A percentile compares a stretch with the other conserved stretches of the same genome.
phyloP scores from a whole-genome alignment of 495 filamentous ascomycete genomes.

The Talaromyces ruber region DNA sequence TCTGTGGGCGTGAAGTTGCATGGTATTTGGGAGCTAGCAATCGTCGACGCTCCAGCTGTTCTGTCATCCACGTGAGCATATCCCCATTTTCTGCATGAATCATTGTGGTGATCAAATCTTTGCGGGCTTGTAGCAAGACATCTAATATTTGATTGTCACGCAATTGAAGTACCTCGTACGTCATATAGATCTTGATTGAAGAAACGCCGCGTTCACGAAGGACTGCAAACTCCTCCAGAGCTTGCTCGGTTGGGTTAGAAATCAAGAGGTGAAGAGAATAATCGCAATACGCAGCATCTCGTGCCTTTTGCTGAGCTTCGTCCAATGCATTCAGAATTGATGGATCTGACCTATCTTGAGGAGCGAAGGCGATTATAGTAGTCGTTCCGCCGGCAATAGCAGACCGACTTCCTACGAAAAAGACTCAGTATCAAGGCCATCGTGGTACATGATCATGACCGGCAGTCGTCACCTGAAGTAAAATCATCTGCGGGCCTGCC shows the following conservation, averaged over 20 bases:
- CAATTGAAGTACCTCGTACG: constrained; percentile 48
- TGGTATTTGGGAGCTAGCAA: constrained; percentile 47
- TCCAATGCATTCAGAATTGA: constrained; percentile 38
- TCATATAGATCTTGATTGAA: constrained; percentile 57
- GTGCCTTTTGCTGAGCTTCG: constrained; percentile 37
- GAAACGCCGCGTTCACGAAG: constrained; percentile 42
- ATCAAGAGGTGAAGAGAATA: constrained; percentile 56
- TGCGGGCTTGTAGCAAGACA: constrained; percentile 39
- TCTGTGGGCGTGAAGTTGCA: constrained; percentile 40
- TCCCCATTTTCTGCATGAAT: constrained; percentile 55
- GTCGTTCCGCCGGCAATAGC: constrained; percentile 54
- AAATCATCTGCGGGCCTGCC: constrained; percentile 34
- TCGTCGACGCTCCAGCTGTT: constrained; percentile 31
- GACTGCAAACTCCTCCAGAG: constrained; percentile 37
- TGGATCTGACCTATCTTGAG: constrained; percentile 41
- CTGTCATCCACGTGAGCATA: constrained; percentile 41
- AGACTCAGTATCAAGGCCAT: background rate
- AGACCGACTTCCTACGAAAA: constrained; percentile 29
- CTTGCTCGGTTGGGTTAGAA: constrained; percentile 35
- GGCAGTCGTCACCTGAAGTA: constrained; percentile 22
- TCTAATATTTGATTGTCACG: constrained; percentile 48
- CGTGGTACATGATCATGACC: too few relatives aligned
- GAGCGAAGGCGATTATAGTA: constrained; percentile 50
- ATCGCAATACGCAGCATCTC: constrained; percentile 44
- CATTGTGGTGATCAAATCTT: constrained; percentile 46